Conservation (phyloP, 495 filamentous ascomycete genomes). For the Aspergillus ellipticus region DNA sequence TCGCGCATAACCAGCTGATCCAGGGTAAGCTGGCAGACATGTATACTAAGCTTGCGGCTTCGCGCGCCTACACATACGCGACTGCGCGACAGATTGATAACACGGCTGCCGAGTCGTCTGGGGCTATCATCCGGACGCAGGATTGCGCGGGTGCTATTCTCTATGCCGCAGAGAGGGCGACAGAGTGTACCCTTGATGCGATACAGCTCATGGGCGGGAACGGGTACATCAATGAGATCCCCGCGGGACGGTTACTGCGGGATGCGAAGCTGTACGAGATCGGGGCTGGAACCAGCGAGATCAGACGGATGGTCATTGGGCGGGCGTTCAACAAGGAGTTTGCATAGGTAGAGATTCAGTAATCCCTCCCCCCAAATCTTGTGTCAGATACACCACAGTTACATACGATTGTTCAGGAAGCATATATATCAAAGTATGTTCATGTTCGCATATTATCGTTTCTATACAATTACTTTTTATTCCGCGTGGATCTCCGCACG, state of each 20-base stretch:
- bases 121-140: slow-evolving; percentile 63
- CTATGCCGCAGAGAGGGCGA: slow-evolving; percentile 91
- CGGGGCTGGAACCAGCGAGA: slow-evolving; percentile 92
- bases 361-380: neutral
- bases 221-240: slow-evolving; percentile 94
- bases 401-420: slow-evolving; percentile 9
- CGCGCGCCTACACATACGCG: slow-evolving; percentile 72
- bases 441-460: neutral
- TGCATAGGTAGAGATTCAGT: slow-evolving; percentile 27
- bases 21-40: slow-evolving; percentile 95
- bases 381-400: slow-evolving; percentile 5
- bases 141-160: slow-evolving; percentile 95
- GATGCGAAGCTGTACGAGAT: slow-evolving; percentile 96
- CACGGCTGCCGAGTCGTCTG: slow-evolving; percentile 40
- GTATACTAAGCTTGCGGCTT: slow-evolving; percentile 88
- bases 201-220: slow-evolving; percentile 94
- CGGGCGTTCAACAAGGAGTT: slow-evolving; percentile 92
- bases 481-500: slow-evolving; percentile 33
- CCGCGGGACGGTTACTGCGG: slow-evolving; percentile 76
- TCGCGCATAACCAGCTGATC: slow-evolving; percentile 89
- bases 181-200: slow-evolving; percentile 83
- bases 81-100: slow-evolving; percentile 76
- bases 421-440: slow-evolving; percentile 4
- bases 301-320: slow-evolving; percentile 91
- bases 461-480: slow-evolving; percentile 22